Percentiles rank a stretch among this genome's conserved stretches.
Conservation (phyloP, 2,329 filamentous ascomycete species). For the Truncatella angustata region DNA sequence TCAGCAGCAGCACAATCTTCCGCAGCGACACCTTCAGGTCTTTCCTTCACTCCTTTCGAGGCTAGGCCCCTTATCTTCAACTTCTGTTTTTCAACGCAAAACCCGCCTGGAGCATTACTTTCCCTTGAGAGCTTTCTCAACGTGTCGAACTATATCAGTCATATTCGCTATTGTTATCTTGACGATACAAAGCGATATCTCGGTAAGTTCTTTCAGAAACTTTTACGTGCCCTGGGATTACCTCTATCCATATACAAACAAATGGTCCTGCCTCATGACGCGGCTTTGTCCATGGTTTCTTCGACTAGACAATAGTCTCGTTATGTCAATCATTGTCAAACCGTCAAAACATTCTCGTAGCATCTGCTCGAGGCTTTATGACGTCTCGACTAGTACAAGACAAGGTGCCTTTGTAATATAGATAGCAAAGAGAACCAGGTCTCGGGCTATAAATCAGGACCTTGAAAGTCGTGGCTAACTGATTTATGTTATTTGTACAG, state of each 20-base stretch:
- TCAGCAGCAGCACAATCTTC: constrained; percentile 28
- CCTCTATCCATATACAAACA: no score
- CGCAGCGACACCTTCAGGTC: constrained; percentile 28
- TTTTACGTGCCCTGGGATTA: neutral
- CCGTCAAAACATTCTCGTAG: neutral
- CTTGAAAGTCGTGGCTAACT: constrained; percentile 8
- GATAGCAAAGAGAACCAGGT: neutral
- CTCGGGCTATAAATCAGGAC: neutral
- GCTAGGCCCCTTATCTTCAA: constrained; percentile 30
- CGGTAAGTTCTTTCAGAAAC: neutral
- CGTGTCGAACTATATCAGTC: constrained; percentile 6
- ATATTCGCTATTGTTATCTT: constrained; percentile 2
- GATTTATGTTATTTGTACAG: neutral
- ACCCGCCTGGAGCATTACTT: constrained; percentile 42
- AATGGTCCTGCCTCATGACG: no score
- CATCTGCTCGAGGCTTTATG: neutral
- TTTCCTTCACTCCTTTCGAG: constrained; percentile 36
- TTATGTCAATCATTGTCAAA: neutral
- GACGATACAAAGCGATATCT: constrained; percentile 5
- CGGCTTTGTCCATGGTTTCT: neutral
- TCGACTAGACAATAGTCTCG: neutral
- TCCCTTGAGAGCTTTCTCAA: constrained; percentile 30
- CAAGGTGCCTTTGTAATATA: neutral
- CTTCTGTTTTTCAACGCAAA: constrained; percentile 23
- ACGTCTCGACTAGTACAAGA: neutral